A percentile compares a stretch with the other conserved stretches of the same genome.
These are phyloP conservation scores for Wickerhamomyces sp. DNA, from an alignment of 1,139 yeast genomes.

Conservation along the genomic window DNA sequence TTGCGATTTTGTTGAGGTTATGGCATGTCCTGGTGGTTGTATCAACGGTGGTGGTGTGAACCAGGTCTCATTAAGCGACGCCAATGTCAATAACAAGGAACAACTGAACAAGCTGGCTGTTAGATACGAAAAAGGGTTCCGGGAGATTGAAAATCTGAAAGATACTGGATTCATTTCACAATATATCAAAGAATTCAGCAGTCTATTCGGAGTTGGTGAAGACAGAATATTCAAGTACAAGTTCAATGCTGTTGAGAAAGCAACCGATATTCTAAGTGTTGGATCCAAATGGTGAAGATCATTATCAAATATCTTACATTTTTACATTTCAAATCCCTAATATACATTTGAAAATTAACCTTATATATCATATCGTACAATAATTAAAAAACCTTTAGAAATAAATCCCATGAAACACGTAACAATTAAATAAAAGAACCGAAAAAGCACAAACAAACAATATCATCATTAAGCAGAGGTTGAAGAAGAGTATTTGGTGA, in stretches of 20 bases:
- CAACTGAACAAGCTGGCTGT: conserved; percentile 12
- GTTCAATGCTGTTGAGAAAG: conserved; percentile 43
- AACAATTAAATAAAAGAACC: conserved; percentile 3
- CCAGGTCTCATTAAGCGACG: conserved; percentile 30
- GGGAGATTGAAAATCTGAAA: conserved; percentile 14
- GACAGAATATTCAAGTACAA: conserved; percentile 42
- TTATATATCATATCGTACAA: conserved; percentile 2
- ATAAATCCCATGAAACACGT: conserved; percentile 4
- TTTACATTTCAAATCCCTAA: conserved; percentile 2
- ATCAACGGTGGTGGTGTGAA: conserved; percentile 96
- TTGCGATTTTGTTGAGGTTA: conserved; percentile 85
- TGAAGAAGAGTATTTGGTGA: conserved; percentile 95
- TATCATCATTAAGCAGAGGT: conserved; percentile 37
- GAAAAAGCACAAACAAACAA: neutral
- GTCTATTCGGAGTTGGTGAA: conserved; percentile 29
- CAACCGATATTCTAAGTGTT: conserved; percentile 39
- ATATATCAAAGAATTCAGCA: conserved; percentile 37
- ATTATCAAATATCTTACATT: neutral
- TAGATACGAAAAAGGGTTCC: conserved; percentile 14
- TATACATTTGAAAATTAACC: conserved; percentile 5
- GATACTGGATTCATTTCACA: conserved; percentile 10
- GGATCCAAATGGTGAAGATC: conserved; percentile 30
- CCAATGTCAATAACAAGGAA: conserved; percentile 14
- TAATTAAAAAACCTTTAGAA: conserved; percentile 1
- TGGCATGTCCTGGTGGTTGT: conserved; percentile 99